Conservation (phyloP, 768 basidiomycete genomes). For the Amylocystis lapponica region DNA sequence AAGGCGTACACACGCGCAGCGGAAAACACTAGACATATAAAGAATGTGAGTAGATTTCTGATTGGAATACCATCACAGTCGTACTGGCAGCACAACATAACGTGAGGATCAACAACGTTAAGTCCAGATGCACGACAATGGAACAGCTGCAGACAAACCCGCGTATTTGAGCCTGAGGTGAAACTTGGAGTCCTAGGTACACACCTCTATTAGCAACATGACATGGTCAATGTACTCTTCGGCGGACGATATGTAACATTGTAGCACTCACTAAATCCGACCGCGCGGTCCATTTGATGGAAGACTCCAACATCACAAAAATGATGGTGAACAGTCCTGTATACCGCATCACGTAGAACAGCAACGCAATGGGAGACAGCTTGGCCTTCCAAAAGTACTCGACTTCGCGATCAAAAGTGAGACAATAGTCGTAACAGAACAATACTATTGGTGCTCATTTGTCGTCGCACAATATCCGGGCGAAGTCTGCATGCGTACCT, state of each 20-base stretch:
- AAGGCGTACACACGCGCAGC: slow-evolving; percentile 14
- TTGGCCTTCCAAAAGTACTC: slow-evolving; percentile 11
- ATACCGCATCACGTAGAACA: slow-evolving; percentile 13
- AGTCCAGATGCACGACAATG: slow-evolving; percentile 1
- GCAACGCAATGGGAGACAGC: slow-evolving; percentile 3
- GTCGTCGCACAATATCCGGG: not conserved
- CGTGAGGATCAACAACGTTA: not conserved
- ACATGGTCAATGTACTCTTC: not conserved
- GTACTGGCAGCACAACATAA: not conserved
- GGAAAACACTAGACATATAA: no score
- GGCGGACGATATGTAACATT: no score
- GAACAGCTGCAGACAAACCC: slow-evolving; percentile 9
- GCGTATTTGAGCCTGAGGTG: not conserved
- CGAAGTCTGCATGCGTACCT: not conserved
- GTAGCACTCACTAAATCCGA: no score
- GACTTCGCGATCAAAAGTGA: slow-evolving; percentile 11
- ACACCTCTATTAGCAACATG: no score
- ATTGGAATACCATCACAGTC: not conserved
- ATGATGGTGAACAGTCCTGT: slow-evolving; percentile 9
- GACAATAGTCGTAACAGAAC: slow-evolving; percentile 9
- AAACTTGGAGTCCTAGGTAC: no score
- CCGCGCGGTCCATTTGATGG: no score
- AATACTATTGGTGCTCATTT: slow-evolving; percentile 1
- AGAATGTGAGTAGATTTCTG: not conserved
- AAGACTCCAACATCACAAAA: slow-evolving; percentile 2